A percentile compares a stretch with the other conserved stretches of the same genome.
phyloP scores from a whole-genome alignment of 352 stramenopile genomes.

The Phytophthora megakarya region DNA sequence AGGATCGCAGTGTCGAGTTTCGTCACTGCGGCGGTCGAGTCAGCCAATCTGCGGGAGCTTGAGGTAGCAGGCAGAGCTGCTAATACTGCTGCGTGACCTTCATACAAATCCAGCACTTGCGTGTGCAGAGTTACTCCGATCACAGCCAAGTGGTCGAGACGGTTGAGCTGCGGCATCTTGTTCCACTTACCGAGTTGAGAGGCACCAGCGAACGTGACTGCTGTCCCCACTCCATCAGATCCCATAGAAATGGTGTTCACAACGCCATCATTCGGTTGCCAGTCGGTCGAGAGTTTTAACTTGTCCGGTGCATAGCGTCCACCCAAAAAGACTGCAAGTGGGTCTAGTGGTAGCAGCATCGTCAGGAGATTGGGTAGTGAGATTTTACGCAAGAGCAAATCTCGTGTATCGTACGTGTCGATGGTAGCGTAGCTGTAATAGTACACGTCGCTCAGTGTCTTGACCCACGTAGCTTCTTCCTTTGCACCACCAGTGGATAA shows the following conservation, averaged over 20 bases:
- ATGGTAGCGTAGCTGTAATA: conserved; percentile 62
- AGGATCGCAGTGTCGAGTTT: conserved; percentile 38
- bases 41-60: conserved; percentile 25
- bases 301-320: conserved; percentile 39
- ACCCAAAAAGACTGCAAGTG: conserved; percentile 41
- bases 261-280: conserved; percentile 55
- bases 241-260: conserved; percentile 54
- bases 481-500: conserved; percentile 49
- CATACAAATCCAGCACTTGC: conserved; percentile 47
- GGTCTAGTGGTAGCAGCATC: conserved; percentile 49
- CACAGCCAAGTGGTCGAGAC: conserved; percentile 53
- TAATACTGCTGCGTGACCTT: conserved; percentile 36
- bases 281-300: conserved; percentile 38
- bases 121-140: conserved; percentile 50
- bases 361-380: conserved; percentile 52
- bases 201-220: conserved; percentile 33
- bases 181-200: conserved; percentile 58
- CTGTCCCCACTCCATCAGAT: conserved; percentile 34
- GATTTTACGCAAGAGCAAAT: conserved; percentile 46
- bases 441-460: conserved; percentile 56
- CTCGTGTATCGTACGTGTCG: conserved; percentile 41
- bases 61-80: conserved; percentile 27
- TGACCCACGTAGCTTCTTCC: conserved; percentile 58
- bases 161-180: conserved; percentile 48
- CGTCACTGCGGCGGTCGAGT: conserved; percentile 22